Conservation (phyloP, 306 rosid genomes). For the Corylus heterophylla region DNA sequence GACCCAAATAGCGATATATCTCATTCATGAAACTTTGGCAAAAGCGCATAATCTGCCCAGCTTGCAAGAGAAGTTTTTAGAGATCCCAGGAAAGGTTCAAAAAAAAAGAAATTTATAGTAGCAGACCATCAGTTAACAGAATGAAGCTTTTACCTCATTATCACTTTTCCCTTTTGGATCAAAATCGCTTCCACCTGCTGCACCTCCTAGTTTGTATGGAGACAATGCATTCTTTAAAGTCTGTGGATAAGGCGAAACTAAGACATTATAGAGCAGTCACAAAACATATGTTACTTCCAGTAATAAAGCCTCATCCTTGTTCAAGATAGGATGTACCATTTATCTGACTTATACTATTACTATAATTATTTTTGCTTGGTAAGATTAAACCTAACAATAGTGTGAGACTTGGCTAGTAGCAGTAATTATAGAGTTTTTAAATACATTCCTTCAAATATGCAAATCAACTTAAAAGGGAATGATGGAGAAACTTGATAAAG, state of each 20-base stretch:
- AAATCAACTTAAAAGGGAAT: conserved; percentile 17
- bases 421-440: background rate
- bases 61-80: conserved; percentile 43
- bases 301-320: conserved; percentile 8
- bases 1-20: conserved; percentile 90
- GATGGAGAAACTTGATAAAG: conserved; percentile 8
- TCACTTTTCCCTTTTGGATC: conserved; percentile 97
- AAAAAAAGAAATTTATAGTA: background rate
- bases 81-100: conserved; percentile 12
- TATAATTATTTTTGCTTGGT: background rate
- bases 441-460: conserved; percentile 8
- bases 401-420: background rate
- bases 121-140: conserved; percentile 14
- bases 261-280: conserved; percentile 10
- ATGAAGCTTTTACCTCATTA: conserved; percentile 66
- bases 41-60: conserved; percentile 88
- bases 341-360: background rate
- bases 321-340: background rate
- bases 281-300: conserved; percentile 11
- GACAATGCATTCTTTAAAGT: conserved; percentile 94
- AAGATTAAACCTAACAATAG: background rate
- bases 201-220: conserved; percentile 97
- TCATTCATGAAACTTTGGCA: conserved; percentile 99
- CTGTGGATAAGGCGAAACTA: conserved; percentile 42
- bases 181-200: conserved; percentile 99